Evolutionary conservation across 306 rosid genomes (phyloP), one percentile per base, ranked within the genome.

Genomic region (Argentina anserina): DNA sequence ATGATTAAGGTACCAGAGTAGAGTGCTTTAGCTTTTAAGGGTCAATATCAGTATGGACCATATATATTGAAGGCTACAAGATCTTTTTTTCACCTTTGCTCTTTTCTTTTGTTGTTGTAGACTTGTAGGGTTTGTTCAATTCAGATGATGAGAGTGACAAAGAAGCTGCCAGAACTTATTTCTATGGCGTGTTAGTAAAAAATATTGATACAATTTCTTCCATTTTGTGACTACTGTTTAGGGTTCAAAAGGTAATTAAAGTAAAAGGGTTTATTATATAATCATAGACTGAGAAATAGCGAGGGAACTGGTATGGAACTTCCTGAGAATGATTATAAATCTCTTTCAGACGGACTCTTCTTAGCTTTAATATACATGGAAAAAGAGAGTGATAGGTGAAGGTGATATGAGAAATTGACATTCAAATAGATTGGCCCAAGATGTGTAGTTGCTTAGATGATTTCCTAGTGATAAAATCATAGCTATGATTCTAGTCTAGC

Each of bases 131-230:
- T 56, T 56, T 56, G 9, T 46, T 9, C 20, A 21, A 34, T 3
- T 11, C 6, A 21, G 31, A 26, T n/a, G 1, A 40, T 25, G 55
- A 78, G 34, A 66, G 67, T 13, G 69, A 72, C 68, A 12, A 62
- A 21, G 72, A 71, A 78, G 67, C 77, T 53, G 50, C 62, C 69
- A 6, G 33, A 23, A 7, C 1, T 46, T 13, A 53, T 33, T 58
- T 45, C 67, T 4, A 26, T 58, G 34, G 36, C 5, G 4, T 58
- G n/a, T 12, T 26, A 28, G 36, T 58, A 20, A 26, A 58, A 28
- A 58, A 11, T 20, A 4, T 9, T 58, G 36, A 14, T 29, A 58
- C 36, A 59, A n/a, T 58, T 28, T 58, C n/a, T 58, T 59, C 64
- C n/a, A 58, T 26, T 29, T 29, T 67, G 33, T 49, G 25, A 11